Percentiles rank a stretch among this genome's conserved stretches.
These are phyloP conservation scores for Podila verticillata DNA, from an alignment of 192 early-diverging fungal species.

Conservation along the genomic window DNA sequence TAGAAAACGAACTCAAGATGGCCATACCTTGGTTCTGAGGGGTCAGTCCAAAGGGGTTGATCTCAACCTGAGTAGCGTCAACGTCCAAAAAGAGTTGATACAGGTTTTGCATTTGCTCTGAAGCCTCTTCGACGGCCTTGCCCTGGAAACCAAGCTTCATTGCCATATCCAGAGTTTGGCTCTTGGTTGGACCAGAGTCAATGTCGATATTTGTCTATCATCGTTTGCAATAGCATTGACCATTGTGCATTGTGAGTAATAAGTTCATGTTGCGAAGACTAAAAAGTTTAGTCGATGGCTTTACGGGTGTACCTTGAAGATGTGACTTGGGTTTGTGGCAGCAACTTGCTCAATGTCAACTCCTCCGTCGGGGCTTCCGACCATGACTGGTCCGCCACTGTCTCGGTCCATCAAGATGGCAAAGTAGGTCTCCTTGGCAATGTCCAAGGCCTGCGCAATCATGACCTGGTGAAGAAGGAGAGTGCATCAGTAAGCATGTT, in stretches of 20 bases:
- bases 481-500: not conserved
- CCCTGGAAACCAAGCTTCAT: conserved; percentile 48
- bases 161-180: conserved; percentile 41
- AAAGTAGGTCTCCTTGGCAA: conserved; percentile 45
- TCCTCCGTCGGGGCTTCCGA: conserved; percentile 40
- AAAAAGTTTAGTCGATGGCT: not conserved
- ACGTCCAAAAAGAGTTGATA: conserved; percentile 43
- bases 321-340: conserved; percentile 16
- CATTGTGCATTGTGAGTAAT: not conserved
- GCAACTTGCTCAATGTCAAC: conserved; percentile 43
- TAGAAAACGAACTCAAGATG: not conserved
- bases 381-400: conserved; percentile 37
- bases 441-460: conserved; percentile 41
- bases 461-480: conserved; percentile 15
- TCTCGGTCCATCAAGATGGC: conserved; percentile 48
- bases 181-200: conserved; percentile 41
- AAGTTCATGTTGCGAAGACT: not conserved
- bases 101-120: conserved; percentile 47
- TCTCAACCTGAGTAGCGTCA: conserved; percentile 36
- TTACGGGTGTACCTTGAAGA: conserved; percentile 23
- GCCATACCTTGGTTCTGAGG: conserved; percentile 30
- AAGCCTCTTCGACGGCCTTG: conserved; percentile 35
- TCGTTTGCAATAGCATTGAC: not conserved
- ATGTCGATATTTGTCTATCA: conserved; percentile 26
- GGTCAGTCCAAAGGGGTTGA: conserved; percentile 44